Percentiles rank a stretch among this genome's conserved stretches.
Evolutionary conservation across 2,329 filamentous ascomycete species (phyloP).

Genomic region (Hypomyces rosellus): DNA sequence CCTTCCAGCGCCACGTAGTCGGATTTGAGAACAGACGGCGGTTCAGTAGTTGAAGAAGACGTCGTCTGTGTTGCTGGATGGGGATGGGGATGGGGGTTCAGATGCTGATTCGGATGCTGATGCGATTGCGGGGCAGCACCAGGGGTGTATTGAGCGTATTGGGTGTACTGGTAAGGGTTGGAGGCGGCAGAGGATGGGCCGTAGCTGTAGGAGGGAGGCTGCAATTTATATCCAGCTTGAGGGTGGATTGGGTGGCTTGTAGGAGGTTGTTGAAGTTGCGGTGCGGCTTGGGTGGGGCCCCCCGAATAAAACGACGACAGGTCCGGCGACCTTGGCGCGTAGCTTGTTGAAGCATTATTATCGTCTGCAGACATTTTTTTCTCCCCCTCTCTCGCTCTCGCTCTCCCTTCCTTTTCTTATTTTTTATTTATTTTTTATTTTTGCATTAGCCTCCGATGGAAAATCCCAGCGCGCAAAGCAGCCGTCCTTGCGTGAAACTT

Average conservation of each 20-base stretch:
- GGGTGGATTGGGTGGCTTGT: conserved; percentile 25
- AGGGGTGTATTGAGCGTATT: neutral
- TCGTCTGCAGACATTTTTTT: conserved; percentile 36
- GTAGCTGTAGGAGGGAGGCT: conserved; percentile 23
- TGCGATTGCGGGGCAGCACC: conserved; percentile 1
- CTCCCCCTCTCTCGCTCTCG: neutral
- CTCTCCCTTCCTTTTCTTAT: neutral
- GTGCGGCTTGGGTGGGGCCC: conserved; percentile 29
- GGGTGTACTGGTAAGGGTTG: conserved; percentile 20
- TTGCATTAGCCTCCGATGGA: neutral
- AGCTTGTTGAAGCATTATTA: conserved; percentile 29
- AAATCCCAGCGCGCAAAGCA: too few species aligned
- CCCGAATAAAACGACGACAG: conserved; percentile 49
- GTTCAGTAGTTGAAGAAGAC: neutral
- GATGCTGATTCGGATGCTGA: conserved; percentile 7
- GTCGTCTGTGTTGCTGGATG: conserved; percentile 1
- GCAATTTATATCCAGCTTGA: conserved; percentile 26
- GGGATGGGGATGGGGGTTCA: conserved; percentile 14
- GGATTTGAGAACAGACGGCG: conserved; percentile 10
- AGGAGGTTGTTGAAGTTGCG: conserved; percentile 27
- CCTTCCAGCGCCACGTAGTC: conserved; percentile 9
- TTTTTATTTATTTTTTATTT: neutral
- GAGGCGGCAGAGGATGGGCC: conserved; percentile 17
- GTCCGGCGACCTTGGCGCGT: conserved; percentile 54
- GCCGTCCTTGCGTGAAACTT: too few species aligned